Percentiles rank a stretch among this genome's conserved stretches.
Evolutionary conservation across 495 filamentous ascomycete genomes (phyloP).

Genomic region (Evansstolkia leycettana): DNA sequence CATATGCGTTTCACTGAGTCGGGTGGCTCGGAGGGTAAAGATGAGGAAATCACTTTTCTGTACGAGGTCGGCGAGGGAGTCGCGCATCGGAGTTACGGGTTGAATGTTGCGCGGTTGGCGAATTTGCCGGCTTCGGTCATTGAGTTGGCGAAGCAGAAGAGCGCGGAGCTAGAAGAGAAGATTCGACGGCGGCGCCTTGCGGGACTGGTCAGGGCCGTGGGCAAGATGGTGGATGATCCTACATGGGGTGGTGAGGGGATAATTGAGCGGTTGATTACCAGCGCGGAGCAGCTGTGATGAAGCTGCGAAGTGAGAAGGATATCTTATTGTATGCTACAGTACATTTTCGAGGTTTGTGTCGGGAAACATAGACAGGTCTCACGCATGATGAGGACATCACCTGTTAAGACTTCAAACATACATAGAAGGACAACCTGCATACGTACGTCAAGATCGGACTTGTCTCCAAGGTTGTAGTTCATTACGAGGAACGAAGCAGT

Average conservation of each 20-base stretch:
- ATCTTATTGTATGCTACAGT: too few relatives aligned
- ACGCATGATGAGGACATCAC: too few relatives aligned
- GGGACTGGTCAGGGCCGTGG: slow-evolving; percentile 28
- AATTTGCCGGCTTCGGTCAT: slow-evolving; percentile 65
- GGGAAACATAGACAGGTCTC: too few relatives aligned
- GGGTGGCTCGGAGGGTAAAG: slow-evolving; percentile 14
- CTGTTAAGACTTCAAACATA: too few relatives aligned
- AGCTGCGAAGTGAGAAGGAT: too few relatives aligned
- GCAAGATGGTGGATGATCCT: slow-evolving; percentile 27
- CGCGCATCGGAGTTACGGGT: slow-evolving; percentile 83
- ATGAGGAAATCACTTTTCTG: slow-evolving; percentile 61
- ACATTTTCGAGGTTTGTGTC: too few relatives aligned
- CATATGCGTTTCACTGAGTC: slow-evolving; percentile 72
- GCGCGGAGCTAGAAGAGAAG: slow-evolving; percentile 63
- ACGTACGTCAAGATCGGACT: too few relatives aligned
- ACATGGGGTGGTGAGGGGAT: slow-evolving; percentile 12
- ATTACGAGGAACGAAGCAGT: too few relatives aligned
- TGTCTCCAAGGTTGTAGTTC: too few relatives aligned
- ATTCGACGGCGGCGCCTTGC: slow-evolving; percentile 46
- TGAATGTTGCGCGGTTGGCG: slow-evolving; percentile 86
- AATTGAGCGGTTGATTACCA: slow-evolving; percentile 22
- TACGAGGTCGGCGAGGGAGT: slow-evolving; percentile 80
- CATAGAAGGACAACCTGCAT: too few relatives aligned
- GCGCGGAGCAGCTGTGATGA: slow-evolving; percentile 25
- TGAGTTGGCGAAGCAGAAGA: slow-evolving; percentile 67